A percentile compares a stretch with the other conserved stretches of the same genome.
These are phyloP conservation scores for Cryptococcus neoformans DNA, from an alignment of 1,284 basidiomycete species.

Conservation along the genomic window DNA sequence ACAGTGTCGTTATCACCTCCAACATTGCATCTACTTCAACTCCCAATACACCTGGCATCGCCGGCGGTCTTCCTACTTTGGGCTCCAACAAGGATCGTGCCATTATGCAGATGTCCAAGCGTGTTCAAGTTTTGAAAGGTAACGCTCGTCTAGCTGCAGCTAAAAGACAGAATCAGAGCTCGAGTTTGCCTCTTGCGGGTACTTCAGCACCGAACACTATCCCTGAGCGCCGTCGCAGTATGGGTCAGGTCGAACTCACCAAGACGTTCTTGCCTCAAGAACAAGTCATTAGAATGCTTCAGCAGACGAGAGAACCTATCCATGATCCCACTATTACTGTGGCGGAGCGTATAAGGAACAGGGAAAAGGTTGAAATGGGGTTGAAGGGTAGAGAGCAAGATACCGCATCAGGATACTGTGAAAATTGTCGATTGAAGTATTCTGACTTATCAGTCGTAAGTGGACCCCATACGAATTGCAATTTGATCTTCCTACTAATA, in stretches of 20 bases:
- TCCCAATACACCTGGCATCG: conserved; percentile 35
- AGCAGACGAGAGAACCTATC: conserved; percentile 27
- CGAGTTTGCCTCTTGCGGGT: background rate
- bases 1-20: conserved; percentile 89
- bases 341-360: conserved; percentile 32
- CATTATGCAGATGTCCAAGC: conserved; percentile 48
- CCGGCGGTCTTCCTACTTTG: conserved; percentile 25
- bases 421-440: conserved; percentile 91
- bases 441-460: conserved; percentile 79
- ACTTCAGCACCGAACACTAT: background rate
- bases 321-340: conserved; percentile 17
- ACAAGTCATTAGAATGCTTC: conserved; percentile 41
- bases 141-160: conserved; percentile 37
- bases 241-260: conserved; percentile 2
- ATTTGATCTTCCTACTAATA: background rate
- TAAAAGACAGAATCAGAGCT: background rate
- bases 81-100: conserved; percentile 38
- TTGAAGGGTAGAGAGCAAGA: conserved; percentile 64
- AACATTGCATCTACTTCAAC: conserved; percentile 80
- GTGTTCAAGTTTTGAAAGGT: conserved; percentile 48
- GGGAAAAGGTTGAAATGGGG: conserved; percentile 34
- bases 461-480: conserved; percentile 8
- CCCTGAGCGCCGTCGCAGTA: conserved; percentile 5
- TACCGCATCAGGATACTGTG: conserved; percentile 86
- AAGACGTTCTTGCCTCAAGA: conserved; percentile 40